Evolutionary conservation across 2,329 filamentous ascomycete species (phyloP).

Genomic region (Graphilbum sp.): DNA sequence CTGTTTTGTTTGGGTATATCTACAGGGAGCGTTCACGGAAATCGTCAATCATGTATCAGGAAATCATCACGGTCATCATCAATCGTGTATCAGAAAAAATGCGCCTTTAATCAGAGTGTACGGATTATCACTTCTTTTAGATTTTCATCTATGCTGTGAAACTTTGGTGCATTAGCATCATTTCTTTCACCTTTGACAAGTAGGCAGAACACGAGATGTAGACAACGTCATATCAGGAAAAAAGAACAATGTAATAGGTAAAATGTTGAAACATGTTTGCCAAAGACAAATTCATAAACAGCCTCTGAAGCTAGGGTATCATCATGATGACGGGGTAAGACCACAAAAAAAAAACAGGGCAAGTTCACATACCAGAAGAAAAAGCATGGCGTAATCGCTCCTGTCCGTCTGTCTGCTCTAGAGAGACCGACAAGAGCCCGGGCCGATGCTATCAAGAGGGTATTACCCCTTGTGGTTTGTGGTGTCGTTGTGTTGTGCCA

Average conservation of each 20-base stretch:
- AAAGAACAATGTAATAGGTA: constrained; percentile 7
- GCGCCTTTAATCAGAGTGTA: no score
- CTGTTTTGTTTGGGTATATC: no score
- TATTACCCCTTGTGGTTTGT: neutral
- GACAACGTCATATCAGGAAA: no score
- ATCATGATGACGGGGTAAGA: constrained; percentile 4
- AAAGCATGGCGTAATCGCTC: constrained; percentile 1
- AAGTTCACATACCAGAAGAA: neutral
- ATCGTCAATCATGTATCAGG: no score
- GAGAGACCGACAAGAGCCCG: neutral
- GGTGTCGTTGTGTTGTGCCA: neutral
- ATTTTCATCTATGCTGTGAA: no score
- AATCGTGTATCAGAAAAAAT: no score
- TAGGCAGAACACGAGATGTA: neutral
- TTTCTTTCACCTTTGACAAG: no score
- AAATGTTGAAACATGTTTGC: constrained; percentile 7
- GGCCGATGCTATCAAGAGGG: neutral
- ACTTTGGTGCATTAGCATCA: no score
- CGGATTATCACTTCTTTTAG: no score
- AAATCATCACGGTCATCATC: no score
- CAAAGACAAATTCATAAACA: constrained; percentile 10
- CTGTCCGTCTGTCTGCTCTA: neutral
- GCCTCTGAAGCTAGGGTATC: constrained; percentile 8
- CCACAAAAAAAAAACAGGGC: neutral
- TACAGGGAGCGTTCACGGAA: no score